Evolutionary conservation across 192 early-diverging fungal species (phyloP).

Genomic region (Powellomyces hirtus): DNA sequence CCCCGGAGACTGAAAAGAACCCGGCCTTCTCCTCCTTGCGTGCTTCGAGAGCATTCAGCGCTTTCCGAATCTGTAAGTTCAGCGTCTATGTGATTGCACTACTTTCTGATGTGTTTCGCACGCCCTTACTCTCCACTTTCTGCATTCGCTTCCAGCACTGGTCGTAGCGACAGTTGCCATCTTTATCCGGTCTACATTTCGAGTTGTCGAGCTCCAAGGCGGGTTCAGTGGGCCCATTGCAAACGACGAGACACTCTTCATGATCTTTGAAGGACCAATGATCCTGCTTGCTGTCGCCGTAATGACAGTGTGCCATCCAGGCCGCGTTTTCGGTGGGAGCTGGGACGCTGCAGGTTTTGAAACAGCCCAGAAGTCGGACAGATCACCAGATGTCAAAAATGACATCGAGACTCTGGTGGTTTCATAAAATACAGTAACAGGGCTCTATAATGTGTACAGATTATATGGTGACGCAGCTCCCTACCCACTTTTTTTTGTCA

Average conservation of each 20-base stretch:
- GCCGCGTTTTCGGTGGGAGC: background rate
- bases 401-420: too few relatives aligned
- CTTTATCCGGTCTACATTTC: conserved; percentile 1
- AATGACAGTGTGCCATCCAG: background rate
- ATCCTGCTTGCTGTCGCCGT: background rate
- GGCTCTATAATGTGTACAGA: too few relatives aligned
- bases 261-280: background rate
- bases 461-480: too few relatives aligned
- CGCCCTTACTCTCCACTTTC: too few relatives aligned
- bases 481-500: too few relatives aligned
- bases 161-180: background rate
- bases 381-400: too few relatives aligned
- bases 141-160: background rate
- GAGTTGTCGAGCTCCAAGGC: conserved; percentile 2
- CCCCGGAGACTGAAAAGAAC: background rate
- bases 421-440: too few relatives aligned
- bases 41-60: background rate
- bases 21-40: background rate
- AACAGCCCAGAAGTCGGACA: too few relatives aligned
- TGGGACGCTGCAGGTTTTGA: too few relatives aligned
- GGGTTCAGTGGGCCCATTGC: background rate
- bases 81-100: background rate
- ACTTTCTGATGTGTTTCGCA: background rate
- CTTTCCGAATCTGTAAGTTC: background rate
- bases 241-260: background rate